Conservation (phyloP, 140 eudicot species). For the Bidens hawaiensis region DNA sequence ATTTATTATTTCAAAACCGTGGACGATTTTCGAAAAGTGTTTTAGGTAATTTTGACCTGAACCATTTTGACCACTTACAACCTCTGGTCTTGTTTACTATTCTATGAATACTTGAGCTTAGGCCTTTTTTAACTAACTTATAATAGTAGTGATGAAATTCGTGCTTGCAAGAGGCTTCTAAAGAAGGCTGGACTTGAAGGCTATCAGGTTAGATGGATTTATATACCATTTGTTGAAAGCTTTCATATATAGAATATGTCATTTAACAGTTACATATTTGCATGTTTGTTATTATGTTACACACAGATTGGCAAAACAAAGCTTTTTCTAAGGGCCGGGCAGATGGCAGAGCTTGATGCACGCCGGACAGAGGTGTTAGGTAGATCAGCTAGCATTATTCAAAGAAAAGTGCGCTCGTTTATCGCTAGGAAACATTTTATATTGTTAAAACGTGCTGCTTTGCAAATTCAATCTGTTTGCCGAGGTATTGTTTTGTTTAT, state of each 20-base stretch:
- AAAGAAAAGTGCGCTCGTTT: slow-evolving; percentile 89
- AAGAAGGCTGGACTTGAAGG: slow-evolving; percentile 90
- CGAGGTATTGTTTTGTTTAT: slow-evolving; percentile 61
- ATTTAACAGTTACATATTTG: too few relatives aligned
- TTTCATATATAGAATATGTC: too few relatives aligned
- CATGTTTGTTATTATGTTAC: slow-evolving; percentile 5
- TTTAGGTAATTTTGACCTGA: neutral
- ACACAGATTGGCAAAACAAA: slow-evolving; percentile 96
- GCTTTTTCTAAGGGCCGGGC: slow-evolving; percentile 95
- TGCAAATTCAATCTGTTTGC: slow-evolving; percentile 78
- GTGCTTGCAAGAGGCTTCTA: slow-evolving; percentile 79
- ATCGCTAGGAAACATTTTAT: slow-evolving; percentile 59
- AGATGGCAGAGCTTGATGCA: slow-evolving; percentile 97
- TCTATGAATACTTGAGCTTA: slow-evolving; percentile 9
- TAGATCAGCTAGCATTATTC: slow-evolving; percentile 95
- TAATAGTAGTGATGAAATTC: slow-evolving; percentile 68
- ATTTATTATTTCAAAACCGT: neutral
- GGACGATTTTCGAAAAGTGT: neutral
- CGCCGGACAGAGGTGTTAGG: slow-evolving; percentile 91
- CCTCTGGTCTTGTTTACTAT: slow-evolving; percentile 12
- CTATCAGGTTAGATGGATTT: slow-evolving; percentile 64
- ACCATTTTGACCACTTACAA: neutral
- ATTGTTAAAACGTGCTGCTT: slow-evolving; percentile 53
- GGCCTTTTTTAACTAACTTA: slow-evolving; percentile 17
- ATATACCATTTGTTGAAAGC: neutral